Conservation (phyloP, 23 red algal genomes). For the Chondrus crispus region DNA sequence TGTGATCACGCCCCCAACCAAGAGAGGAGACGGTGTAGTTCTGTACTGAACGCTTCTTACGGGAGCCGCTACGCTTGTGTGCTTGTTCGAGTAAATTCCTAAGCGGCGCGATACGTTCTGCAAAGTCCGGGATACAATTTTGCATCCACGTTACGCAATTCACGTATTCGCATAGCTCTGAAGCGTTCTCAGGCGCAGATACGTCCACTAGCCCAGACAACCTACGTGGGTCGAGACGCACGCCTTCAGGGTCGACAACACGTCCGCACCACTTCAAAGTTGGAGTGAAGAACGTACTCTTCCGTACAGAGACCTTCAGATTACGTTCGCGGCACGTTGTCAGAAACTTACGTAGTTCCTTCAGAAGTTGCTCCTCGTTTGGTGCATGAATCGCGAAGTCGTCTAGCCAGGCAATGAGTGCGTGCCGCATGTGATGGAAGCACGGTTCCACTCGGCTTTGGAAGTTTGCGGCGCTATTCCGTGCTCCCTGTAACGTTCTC, state of each 20-base stretch:
- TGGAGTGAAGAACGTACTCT: neutral
- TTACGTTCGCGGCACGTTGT: neutral
- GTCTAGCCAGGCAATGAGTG: slow-evolving; percentile 14
- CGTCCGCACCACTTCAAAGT: slow-evolving; percentile 16
- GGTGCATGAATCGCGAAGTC: slow-evolving; percentile 8
- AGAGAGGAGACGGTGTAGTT: neutral
- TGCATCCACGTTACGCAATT: neutral
- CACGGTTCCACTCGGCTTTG: slow-evolving; percentile 6
- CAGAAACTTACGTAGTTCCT: slow-evolving; percentile 11
- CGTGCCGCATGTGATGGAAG: neutral
- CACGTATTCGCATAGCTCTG: neutral
- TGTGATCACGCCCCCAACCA: neutral
- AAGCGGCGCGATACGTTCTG: neutral
- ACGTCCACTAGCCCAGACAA: neutral
- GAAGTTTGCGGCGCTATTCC: slow-evolving; percentile 23
- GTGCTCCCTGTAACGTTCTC: neutral
- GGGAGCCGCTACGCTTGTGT: neutral
- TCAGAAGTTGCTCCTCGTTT: neutral
- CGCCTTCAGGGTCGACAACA: neutral
- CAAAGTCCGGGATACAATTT: neutral
- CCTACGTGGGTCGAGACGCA: neutral
- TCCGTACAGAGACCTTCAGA: neutral
- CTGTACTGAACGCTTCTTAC: neutral
- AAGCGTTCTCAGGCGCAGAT: neutral
- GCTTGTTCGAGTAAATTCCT: neutral